Base-by-base conservation (phyloP, 768 basidiomycete genomes). In the Thelephora aurantiotincta region DNA sequence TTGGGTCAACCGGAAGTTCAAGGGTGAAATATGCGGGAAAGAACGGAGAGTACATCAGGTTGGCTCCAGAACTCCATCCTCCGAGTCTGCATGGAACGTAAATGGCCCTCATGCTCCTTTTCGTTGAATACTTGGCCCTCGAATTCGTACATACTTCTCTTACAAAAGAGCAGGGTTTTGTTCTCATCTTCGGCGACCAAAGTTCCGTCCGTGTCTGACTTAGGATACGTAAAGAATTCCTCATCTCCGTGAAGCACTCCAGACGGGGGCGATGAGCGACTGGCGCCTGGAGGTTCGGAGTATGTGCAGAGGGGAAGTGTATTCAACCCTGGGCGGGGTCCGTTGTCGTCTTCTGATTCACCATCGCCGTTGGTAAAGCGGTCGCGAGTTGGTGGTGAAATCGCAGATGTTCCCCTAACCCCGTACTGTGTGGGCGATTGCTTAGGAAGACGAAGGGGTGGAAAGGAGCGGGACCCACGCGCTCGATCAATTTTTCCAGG, bases 401-500 rank as follows among this genome's bases (percentile, higher is more conserved):
- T 26, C 16, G 9, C 35, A 44, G 4, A 35, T 33, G 23, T 33
- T 4, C 26, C 26, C 26, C 34, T 12, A 51, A 44, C 46, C 50
- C 14, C 22, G 38, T 16, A 7, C 2, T 11, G 12, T 5, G 14
- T 20, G 11, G 20, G 26, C 22, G 16, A 35, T 2, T 23, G 5
- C 5, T 45, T 11, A 44, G 33, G 18, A 18, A 18, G 20, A 33
- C 12, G 33, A 11, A 19, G 11, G 20, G 3, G 5, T 7, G 19
- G 26, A 9, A 45, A 2, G 6, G 38, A 14, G 3, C 14, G 16
- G n/a, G 26, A 45, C 57, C 19, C 45, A 61, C 62, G 34, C 54
- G 46, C 12, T 51, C 48, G 1, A 64, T 44, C n/a, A 64, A 49
- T 20, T 52, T 48, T 45, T 64, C 61, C 54, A 61, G 55, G 33